Evolutionary conservation across 169 alveolate species (phyloP), one percentile per base, ranked within the genome.

Genomic region (Prorocentrum cordatum): DNA sequence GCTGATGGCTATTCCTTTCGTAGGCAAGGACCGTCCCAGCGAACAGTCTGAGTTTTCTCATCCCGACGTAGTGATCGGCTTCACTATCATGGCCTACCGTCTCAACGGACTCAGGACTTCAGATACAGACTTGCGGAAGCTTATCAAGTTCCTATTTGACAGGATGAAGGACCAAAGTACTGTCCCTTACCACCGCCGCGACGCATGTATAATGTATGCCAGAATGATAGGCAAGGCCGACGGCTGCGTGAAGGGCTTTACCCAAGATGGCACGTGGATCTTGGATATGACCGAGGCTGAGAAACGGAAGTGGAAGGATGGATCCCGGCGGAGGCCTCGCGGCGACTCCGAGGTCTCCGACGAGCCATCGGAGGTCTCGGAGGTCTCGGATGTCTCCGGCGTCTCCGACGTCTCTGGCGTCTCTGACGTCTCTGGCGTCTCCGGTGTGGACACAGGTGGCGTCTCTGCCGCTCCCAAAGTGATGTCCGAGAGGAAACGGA

Each of bases 11-110:
- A 96, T 96, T 33, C 98, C 98, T 24, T 96, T 95, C 80, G 95
- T 96, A 38, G 98, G 98, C 12, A 96, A 95, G 79, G 98, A 96
- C 92, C 83, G 97, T 24, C 97, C 98, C 59, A 75, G 86, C 31
- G 87, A 71, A 24, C 95, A 95, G 90, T 95, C 98, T 24, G 98
- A 96, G 83, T 96, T 95, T 93, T 94, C 98, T 18, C 97, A 96
- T 73, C 97, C 97, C 0, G 98, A 96, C 72, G 86, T 75, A 38
- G 86, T 72, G 33, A 75, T 62, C n/a, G 77, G 89, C 12, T 84
- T 95, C 77, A 95, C 97, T 29, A 94, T 96, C 70, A 84, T 96
- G 77, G 93, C 97, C 3, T 95, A 95, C 82, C 92, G 96, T 39
- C 93, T 94, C 82, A 96, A 95, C 67, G 98, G 98, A 4, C 93